These are phyloP conservation scores for Naganishia albida DNA, from an alignment of 1,284 basidiomycete species.

Conservation along the genomic window DNA sequence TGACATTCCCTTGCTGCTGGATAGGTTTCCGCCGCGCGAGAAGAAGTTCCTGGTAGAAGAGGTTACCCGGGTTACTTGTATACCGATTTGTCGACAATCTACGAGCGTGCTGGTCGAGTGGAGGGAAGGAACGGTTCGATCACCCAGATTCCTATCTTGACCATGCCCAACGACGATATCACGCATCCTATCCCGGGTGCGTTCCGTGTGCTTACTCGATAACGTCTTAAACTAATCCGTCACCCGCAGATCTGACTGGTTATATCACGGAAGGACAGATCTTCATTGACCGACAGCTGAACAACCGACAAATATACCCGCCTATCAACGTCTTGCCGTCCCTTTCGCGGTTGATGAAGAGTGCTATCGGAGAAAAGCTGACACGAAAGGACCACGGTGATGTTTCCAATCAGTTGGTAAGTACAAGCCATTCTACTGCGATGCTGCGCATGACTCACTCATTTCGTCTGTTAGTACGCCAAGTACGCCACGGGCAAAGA, in stretches of 20 bases:
- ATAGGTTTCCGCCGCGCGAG: slow-evolving; percentile 93
- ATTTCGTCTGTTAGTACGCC: slow-evolving; percentile 67
- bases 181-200: slow-evolving; percentile 90
- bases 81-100: slow-evolving; percentile 97
- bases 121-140: slow-evolving; percentile 97
- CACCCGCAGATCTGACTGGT: slow-evolving; percentile 78
- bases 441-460: neutral
- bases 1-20: slow-evolving; percentile 2
- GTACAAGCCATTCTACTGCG: slow-evolving; percentile 45
- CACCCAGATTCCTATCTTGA: slow-evolving; percentile 98
- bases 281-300: slow-evolving; percentile 80
- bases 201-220: neutral
- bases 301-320: slow-evolving; percentile 88
- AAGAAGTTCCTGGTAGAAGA: slow-evolving; percentile 98
- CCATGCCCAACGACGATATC: slow-evolving; percentile 99
- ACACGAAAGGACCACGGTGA: slow-evolving; percentile 98
- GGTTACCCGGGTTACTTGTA: slow-evolving; percentile 88
- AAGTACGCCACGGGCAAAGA: slow-evolving; percentile 98
- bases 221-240: slow-evolving; percentile 13
- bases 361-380: slow-evolving; percentile 94
- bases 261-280: slow-evolving; percentile 96
- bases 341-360: slow-evolving; percentile 99
- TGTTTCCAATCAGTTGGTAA: slow-evolving; percentile 92
- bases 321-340: slow-evolving; percentile 99
- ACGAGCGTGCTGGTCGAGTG: slow-evolving; percentile 98